phyloP scores from a whole-genome alignment of 192 early-diverging fungal genomes.

The Rhizophlyctis rosea region DNA sequence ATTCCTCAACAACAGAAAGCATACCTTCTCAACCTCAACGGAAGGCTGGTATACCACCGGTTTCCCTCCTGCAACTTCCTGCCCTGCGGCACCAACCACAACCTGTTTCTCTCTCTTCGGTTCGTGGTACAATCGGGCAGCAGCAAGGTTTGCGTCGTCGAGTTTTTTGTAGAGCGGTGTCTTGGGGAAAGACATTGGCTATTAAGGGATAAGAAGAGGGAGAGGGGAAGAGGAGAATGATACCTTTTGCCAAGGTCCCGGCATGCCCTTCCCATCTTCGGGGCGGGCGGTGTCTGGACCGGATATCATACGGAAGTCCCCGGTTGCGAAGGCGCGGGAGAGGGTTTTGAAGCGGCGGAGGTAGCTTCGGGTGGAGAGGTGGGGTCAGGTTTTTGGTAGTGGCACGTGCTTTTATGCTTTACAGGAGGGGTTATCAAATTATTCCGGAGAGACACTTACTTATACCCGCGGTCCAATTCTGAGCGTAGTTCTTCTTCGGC shows the following conservation, averaged over 20 bases:
- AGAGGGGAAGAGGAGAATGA: background rate
- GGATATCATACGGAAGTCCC: constrained; percentile 46
- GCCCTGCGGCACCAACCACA: no score
- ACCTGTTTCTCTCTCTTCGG: no score
- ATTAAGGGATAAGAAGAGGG: background rate
- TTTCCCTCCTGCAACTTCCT: no score
- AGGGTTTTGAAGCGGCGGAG: constrained; percentile 58
- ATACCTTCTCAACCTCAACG: no score
- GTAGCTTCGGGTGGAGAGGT: constrained; percentile 24
- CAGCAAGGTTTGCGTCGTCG: constrained; percentile 40
- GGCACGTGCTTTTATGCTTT: no score
- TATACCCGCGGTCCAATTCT: constrained; percentile 50
- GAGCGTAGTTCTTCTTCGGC: constrained; percentile 28
- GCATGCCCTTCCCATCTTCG: no score
- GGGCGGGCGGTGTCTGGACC: no score
- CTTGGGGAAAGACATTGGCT: constrained; percentile 16
- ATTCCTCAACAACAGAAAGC: no score
- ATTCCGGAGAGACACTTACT: constrained; percentile 23
- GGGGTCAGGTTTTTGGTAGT: no score
- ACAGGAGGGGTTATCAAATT: constrained; percentile 10
- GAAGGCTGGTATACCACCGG: no score
- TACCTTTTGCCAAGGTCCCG: constrained; percentile 51
- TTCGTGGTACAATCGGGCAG: constrained; percentile 45
- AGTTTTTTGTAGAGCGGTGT: constrained; percentile 41
- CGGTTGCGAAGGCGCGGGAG: constrained; percentile 52